These are phyloP conservation scores for Camptophora hylomeconis DNA, from an alignment of 2,329 filamentous ascomycete genomes.

Conservation along the genomic window DNA sequence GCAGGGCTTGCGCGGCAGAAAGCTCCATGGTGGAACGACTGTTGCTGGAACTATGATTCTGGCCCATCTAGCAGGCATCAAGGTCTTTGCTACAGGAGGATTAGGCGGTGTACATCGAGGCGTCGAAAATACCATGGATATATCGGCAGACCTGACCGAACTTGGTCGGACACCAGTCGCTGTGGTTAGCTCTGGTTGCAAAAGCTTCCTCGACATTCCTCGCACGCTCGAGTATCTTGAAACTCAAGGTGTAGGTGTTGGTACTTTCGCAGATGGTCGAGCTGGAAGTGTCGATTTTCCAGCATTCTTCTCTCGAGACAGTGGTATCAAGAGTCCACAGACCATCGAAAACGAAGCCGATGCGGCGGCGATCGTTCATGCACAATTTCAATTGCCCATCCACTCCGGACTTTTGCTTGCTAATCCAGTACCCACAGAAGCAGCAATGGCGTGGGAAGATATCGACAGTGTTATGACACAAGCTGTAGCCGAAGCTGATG, in stretches of 20 bases:
- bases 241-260: slow-evolving; percentile 62
- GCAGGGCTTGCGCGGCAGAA: slow-evolving; percentile 51
- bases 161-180: slow-evolving; percentile 79
- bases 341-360: slow-evolving; percentile 63
- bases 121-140: slow-evolving; percentile 74
- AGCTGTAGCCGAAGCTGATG: slow-evolving; percentile 52
- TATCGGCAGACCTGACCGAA: slow-evolving; percentile 91
- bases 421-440: slow-evolving; percentile 66
- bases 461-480: slow-evolving; percentile 58
- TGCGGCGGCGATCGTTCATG: slow-evolving; percentile 77
- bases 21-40: slow-evolving; percentile 78
- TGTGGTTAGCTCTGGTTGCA: slow-evolving; percentile 81
- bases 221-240: slow-evolving; percentile 73
- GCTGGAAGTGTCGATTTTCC: slow-evolving; percentile 62
- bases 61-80: slow-evolving; percentile 73
- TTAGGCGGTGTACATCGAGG: slow-evolving; percentile 89
- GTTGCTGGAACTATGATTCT: slow-evolving; percentile 88
- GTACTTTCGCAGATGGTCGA: slow-evolving; percentile 78
- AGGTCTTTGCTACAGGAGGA: slow-evolving; percentile 86
- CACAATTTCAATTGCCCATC: slow-evolving; percentile 59
- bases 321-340: slow-evolving; percentile 65
- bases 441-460: slow-evolving; percentile 55
- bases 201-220: slow-evolving; percentile 88
- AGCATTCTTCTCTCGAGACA: slow-evolving; percentile 84
- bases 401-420: slow-evolving; percentile 75